These are phyloP conservation scores for Malassezia arunalokei DNA, from an alignment of 1,284 basidiomycete genomes.

Conservation along the genomic window DNA sequence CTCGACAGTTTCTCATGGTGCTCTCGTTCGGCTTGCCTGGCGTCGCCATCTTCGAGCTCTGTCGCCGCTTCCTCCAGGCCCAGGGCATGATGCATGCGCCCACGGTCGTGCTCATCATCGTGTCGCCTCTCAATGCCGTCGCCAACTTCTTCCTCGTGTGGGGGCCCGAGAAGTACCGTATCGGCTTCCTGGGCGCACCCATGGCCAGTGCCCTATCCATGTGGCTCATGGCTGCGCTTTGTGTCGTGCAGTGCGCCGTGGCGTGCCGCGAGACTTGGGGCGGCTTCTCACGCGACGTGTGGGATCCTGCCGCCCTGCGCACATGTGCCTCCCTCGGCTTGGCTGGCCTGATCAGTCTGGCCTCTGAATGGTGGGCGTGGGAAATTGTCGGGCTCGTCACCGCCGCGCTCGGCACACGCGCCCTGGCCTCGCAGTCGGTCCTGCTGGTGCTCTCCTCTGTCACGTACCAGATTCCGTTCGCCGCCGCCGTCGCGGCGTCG, in stretches of 20 bases:
- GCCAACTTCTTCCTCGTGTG: slow-evolving; percentile 67
- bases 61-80: slow-evolving; percentile 38
- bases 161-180: slow-evolving; percentile 48
- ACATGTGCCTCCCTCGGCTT: slow-evolving; percentile 30
- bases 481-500: slow-evolving; percentile 65
- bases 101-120: slow-evolving; percentile 67
- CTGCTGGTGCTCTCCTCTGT: slow-evolving; percentile 61
- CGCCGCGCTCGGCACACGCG: slow-evolving; percentile 45
- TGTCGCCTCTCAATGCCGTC: slow-evolving; percentile 73
- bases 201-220: slow-evolving; percentile 77
- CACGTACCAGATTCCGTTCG: slow-evolving; percentile 72
- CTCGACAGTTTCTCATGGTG: slow-evolving; percentile 61
- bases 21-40: slow-evolving; percentile 73
- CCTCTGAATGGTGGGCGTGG: slow-evolving; percentile 86
- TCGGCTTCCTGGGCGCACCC: slow-evolving; percentile 88
- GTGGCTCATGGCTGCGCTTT: slow-evolving; percentile 59
- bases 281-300: slow-evolving; percentile 54
- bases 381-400: slow-evolving; percentile 53
- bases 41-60: slow-evolving; percentile 53
- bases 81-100: slow-evolving; percentile 71
- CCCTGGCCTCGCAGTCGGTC: slow-evolving; percentile 57
- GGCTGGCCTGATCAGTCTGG: slow-evolving; percentile 54
- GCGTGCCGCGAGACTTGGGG: slow-evolving; percentile 67
- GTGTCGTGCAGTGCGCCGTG: slow-evolving; percentile 46
- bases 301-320: slow-evolving; percentile 24